These are phyloP conservation scores for Tulasnella sp. DNA, from an alignment of 768 basidiomycete species.

Conservation along the genomic window DNA sequence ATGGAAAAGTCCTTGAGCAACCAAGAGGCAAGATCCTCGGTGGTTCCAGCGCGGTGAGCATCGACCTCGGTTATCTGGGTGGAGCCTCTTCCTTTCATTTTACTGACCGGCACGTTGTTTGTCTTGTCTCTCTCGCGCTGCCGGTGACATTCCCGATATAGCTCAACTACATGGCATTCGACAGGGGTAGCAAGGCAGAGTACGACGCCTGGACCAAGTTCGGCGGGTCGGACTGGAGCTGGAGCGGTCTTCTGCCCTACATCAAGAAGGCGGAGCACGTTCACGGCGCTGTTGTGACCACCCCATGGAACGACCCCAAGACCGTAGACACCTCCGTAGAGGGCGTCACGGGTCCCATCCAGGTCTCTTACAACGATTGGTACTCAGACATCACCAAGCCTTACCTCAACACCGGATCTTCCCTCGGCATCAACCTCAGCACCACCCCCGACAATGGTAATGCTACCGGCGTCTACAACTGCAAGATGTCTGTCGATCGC, in stretches of 20 bases:
- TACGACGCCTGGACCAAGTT: slow-evolving; percentile 4
- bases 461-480: slow-evolving; percentile 1
- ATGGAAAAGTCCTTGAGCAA: background rate
- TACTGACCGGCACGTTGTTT: background rate
- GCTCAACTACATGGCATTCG: slow-evolving; percentile 8
- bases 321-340: background rate
- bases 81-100: background rate
- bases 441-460: background rate
- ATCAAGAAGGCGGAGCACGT: background rate
- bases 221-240: background rate
- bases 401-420: background rate
- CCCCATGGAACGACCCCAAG: slow-evolving; percentile 1
- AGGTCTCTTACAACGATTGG: slow-evolving; percentile 2
- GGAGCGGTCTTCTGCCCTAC: background rate
- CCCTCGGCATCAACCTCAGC: background rate
- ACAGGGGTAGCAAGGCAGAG: background rate
- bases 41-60: slow-evolving; percentile 7
- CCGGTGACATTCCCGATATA: too few species aligned
- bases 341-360: background rate
- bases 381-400: slow-evolving; percentile 9
- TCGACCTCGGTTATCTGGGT: background rate
- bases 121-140: background rate
- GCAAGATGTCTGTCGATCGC: slow-evolving; percentile 9
- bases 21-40: slow-evolving; percentile 10
- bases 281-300: background rate